These are phyloP conservation scores for Tremella yokohamensis DNA, from an alignment of 768 basidiomycete species.

Conservation along the genomic window DNA sequence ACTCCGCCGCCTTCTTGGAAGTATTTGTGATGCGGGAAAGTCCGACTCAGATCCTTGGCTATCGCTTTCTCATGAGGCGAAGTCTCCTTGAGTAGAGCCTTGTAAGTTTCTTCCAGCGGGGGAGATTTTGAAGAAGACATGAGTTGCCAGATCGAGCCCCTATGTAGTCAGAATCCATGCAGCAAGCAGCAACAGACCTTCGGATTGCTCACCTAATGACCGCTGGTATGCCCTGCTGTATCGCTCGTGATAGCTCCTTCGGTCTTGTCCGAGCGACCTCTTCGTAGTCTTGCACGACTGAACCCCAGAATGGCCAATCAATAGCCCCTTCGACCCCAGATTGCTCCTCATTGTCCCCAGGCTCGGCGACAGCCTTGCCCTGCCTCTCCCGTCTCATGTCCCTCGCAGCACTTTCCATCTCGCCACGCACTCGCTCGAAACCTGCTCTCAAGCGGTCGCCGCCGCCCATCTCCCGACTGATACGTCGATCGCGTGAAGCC, in stretches of 20 bases:
- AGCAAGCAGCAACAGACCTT: constrained; percentile 2
- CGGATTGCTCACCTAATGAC: constrained; percentile 85
- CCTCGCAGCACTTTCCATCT: constrained; percentile 45
- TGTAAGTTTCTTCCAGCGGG: constrained; percentile 76
- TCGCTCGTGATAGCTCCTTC: constrained; percentile 77
- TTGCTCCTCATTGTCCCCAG: constrained; percentile 10
- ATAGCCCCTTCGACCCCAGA: constrained; percentile 11
- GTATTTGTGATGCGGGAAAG: constrained; percentile 94
- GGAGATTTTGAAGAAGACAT: constrained; percentile 93
- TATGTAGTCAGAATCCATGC: constrained; percentile 12
- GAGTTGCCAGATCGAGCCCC: constrained; percentile 47
- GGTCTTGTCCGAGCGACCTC: constrained; percentile 74
- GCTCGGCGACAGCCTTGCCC: constrained; percentile 3
- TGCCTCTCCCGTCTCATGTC: constrained; percentile 43
- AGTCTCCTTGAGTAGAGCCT: constrained; percentile 71
- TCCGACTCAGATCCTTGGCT: constrained; percentile 85
- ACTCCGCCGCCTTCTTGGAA: constrained; percentile 92
- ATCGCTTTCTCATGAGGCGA: constrained; percentile 94
- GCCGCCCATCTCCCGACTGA: constrained; percentile 39
- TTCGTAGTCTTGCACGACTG: constrained; percentile 90
- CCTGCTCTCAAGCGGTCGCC: constrained; percentile 37
- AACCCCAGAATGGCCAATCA: constrained; percentile 73
- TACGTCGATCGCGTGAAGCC: constrained; percentile 36
- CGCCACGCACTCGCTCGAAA: constrained; percentile 43
- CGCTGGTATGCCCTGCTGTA: constrained; percentile 84